Percentiles rank a stretch among this genome's conserved stretches.
These are phyloP conservation scores for Plantago major DNA, from an alignment of 257 asterid genomes.

Conservation along the genomic window DNA sequence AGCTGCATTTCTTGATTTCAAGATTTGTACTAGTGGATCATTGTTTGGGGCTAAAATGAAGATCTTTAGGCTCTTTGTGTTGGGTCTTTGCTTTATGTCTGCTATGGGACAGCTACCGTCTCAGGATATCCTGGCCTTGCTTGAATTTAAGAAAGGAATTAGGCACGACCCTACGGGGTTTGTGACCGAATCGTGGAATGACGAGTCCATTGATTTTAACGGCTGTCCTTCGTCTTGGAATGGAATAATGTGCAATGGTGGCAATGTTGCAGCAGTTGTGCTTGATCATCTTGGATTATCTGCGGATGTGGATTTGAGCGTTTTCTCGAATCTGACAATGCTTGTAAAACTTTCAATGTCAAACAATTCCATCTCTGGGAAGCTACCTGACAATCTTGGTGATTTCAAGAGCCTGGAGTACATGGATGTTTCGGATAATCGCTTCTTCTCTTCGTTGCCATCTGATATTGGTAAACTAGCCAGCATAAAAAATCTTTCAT, in stretches of 20 bases:
- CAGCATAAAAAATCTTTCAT: slow-evolving; percentile 59
- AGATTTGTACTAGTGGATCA: slow-evolving; percentile 4
- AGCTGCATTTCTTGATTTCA: slow-evolving; percentile 17
- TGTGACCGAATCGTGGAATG: slow-evolving; percentile 88
- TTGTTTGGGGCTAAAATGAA: slow-evolving; percentile 42
- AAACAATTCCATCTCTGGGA: slow-evolving; percentile 75
- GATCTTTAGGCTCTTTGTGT: slow-evolving; percentile 44
- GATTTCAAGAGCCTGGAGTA: slow-evolving; percentile 70
- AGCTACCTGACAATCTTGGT: slow-evolving; percentile 46
- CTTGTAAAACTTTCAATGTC: slow-evolving; percentile 84
- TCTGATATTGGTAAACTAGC: slow-evolving; percentile 54
- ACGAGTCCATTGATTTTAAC: slow-evolving; percentile 91
- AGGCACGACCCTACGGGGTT: slow-evolving; percentile 89
- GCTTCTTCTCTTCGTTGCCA: slow-evolving; percentile 67
- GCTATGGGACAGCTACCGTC: slow-evolving; percentile 86
- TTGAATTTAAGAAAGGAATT: slow-evolving; percentile 93
- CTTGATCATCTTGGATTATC: slow-evolving; percentile 70
- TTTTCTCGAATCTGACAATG: slow-evolving; percentile 74
- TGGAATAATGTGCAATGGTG: slow-evolving; percentile 93
- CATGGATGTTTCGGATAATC: slow-evolving; percentile 72
- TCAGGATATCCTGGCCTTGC: slow-evolving; percentile 73
- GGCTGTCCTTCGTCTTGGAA: slow-evolving; percentile 99
- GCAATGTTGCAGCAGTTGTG: slow-evolving; percentile 89
- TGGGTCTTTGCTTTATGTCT: slow-evolving; percentile 42
- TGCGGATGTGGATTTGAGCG: slow-evolving; percentile 71